These are phyloP conservation scores for Iris pallida DNA, from an alignment of 116 monocot species.

Conservation along the genomic window DNA sequence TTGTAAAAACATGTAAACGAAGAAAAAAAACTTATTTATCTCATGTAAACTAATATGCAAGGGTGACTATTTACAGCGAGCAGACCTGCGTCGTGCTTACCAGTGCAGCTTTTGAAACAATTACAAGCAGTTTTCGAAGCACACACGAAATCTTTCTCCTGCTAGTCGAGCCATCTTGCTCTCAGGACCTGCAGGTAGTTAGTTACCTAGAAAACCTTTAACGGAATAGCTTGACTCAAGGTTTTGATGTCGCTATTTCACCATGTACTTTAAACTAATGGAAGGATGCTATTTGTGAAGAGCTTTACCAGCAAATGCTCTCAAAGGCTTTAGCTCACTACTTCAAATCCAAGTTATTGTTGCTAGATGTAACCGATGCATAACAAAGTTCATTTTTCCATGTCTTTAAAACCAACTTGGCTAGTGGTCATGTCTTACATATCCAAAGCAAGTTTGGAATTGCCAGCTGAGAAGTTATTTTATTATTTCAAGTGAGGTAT, in stretches of 20 bases:
- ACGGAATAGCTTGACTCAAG: no score
- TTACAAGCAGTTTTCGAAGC: slow-evolving; percentile 54
- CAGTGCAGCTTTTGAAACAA: slow-evolving; percentile 69
- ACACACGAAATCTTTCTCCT: slow-evolving; percentile 62
- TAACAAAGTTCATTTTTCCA: background rate
- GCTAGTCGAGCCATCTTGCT: slow-evolving; percentile 67
- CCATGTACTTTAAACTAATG: slow-evolving; percentile 11
- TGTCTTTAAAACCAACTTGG: slow-evolving; percentile 7
- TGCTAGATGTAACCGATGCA: slow-evolving; percentile 68
- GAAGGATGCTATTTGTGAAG: slow-evolving; percentile 22
- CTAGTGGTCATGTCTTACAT: slow-evolving; percentile 26
- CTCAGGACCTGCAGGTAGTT: slow-evolving; percentile 83
- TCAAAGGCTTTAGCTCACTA: slow-evolving; percentile 57
- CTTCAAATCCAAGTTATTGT: slow-evolving; percentile 71
- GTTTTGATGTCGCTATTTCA: no score
- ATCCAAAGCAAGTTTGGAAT: slow-evolving; percentile 87
- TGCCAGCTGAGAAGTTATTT: slow-evolving; percentile 46
- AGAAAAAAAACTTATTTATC: no score
- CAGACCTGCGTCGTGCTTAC: slow-evolving; percentile 54
- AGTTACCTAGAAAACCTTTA: background rate
- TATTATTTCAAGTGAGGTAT: no score
- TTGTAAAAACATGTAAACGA: no score
- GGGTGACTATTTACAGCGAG: slow-evolving; percentile 58
- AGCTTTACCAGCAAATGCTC: slow-evolving; percentile 76
- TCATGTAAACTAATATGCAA: no score